phyloP scores from a whole-genome alignment of 495 filamentous ascomycete species.

The Podospora pseudopauciseta region DNA sequence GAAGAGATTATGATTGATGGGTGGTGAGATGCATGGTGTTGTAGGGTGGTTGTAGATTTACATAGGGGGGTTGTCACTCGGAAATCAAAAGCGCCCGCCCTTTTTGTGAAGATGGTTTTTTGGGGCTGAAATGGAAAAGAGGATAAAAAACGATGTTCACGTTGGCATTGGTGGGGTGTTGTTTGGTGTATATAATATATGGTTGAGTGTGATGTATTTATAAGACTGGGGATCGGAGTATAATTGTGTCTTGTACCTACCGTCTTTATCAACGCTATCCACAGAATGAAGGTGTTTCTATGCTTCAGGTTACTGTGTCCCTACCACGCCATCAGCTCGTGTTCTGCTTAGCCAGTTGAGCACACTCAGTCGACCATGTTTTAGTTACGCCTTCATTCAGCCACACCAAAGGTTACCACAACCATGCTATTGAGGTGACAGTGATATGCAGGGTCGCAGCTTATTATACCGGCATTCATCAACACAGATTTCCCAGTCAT shows the following conservation, averaged over 20 bases:
- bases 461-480: not conserved
- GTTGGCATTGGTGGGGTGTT: not conserved
- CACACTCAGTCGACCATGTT: no score
- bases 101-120: not conserved
- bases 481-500: not conserved
- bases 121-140: not conserved
- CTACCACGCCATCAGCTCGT: no score
- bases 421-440: no score
- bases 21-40: not conserved
- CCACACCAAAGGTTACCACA: no score
- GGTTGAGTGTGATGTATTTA: not conserved
- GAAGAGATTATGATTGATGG: slow-evolving; percentile 40
- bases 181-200: not conserved
- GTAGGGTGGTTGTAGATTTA: not conserved
- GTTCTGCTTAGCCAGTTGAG: no score
- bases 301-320: no score
- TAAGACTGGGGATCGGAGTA: not conserved
- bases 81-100: not conserved
- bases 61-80: not conserved
- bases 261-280: no score
- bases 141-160: not conserved
- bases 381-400: no score
- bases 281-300: no score
- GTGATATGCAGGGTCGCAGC: not conserved
- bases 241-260: not conserved